Evolutionary conservation across 176 grass and related monocot genomes (phyloP), one percentile per base, ranked within the genome.

Genomic region (Stipa capillata): DNA sequence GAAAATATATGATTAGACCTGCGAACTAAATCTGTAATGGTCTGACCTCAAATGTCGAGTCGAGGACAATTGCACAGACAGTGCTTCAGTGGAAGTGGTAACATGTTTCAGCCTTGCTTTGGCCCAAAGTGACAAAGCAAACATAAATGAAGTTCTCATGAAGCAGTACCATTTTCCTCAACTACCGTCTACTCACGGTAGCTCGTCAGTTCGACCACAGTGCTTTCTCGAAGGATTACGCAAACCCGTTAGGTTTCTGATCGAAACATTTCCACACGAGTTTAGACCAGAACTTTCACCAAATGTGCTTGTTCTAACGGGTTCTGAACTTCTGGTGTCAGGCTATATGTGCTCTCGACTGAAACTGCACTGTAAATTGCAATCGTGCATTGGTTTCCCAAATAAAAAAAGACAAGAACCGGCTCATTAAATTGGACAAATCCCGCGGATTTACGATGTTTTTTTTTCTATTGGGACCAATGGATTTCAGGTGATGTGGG

Each of bases 401-500:
- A 23, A 6, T 57, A 35, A 44, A 34, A 71, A 54, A 72, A 9
- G 1, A 6, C 0, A 0, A 16, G 23, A 28, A 29, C 29, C 21
- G 51, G 60, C 45, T 14, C 0, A 40, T 16, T 23, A n/a, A 62
- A 24, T 15, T 27, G 8, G 29, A 40, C 8, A 58, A 54, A 24
- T 6, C 8, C 9, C 12, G 8, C 36, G 1, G 11, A 28, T 69
- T 13, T 76, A 71, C 33, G 23, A 9, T 16, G 7, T 63, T 39
- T 56, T 56, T n/a, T n/a, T n/a, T n/a, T n/a, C n/a, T 37, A 52
- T 14, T 52, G 10, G 11, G 47, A 2, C 20, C 13, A 57, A 57
- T 43, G 53, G 37, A 42, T 59, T 76, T 76, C 54, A 76, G 73
- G 40, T 78, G 34, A 6, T 17, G 79, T 65, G 48, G 74, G 79